These are phyloP conservation scores for Diaporthe helianthi DNA, from an alignment of 2,329 filamentous ascomycete species.

Conservation along the genomic window DNA sequence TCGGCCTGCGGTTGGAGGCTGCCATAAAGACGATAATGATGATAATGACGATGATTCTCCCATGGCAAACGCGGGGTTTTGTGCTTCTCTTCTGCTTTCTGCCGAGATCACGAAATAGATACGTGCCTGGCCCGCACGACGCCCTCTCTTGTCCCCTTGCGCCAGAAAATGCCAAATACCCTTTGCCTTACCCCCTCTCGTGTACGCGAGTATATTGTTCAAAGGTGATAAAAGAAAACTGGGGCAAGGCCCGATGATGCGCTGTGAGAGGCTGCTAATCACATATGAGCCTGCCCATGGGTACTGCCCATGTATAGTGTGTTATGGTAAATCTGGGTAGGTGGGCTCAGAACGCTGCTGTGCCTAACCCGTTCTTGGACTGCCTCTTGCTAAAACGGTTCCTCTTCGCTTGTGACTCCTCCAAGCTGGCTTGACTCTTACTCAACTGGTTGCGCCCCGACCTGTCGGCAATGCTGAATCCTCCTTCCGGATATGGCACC, in stretches of 20 bases:
- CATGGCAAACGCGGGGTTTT: slow-evolving; percentile 11
- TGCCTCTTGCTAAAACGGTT: slow-evolving; percentile 85
- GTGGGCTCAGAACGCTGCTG: slow-evolving; percentile 72
- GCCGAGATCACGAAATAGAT: slow-evolving; percentile 15
- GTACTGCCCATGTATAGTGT: slow-evolving; percentile 10
- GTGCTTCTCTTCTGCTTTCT: slow-evolving; percentile 14
- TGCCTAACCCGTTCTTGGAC: slow-evolving; percentile 88
- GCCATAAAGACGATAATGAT: slow-evolving; percentile 6
- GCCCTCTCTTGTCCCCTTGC: slow-evolving; percentile 31
- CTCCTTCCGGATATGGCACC: slow-evolving; percentile 58
- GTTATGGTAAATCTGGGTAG: slow-evolving; percentile 2
- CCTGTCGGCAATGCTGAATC: slow-evolving; percentile 56
- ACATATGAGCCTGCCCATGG: slow-evolving; percentile 14
- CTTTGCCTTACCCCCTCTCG: slow-evolving; percentile 13
- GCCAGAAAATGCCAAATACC: slow-evolving; percentile 35
- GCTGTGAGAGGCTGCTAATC: not conserved
- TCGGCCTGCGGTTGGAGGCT: slow-evolving; percentile 15
- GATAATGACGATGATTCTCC: slow-evolving; percentile 15
- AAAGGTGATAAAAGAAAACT: slow-evolving; percentile 15
- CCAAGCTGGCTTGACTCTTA: slow-evolving; percentile 64
- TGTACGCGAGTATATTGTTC: slow-evolving; percentile 10
- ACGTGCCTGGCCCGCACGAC: not conserved
- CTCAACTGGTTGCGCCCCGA: slow-evolving; percentile 63
- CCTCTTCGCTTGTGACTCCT: slow-evolving; percentile 60
- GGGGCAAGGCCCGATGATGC: slow-evolving; percentile 5